Base-by-base conservation (phyloP, 1,139 yeast genomes). In the Entelexis paramagnoliae region DNA sequence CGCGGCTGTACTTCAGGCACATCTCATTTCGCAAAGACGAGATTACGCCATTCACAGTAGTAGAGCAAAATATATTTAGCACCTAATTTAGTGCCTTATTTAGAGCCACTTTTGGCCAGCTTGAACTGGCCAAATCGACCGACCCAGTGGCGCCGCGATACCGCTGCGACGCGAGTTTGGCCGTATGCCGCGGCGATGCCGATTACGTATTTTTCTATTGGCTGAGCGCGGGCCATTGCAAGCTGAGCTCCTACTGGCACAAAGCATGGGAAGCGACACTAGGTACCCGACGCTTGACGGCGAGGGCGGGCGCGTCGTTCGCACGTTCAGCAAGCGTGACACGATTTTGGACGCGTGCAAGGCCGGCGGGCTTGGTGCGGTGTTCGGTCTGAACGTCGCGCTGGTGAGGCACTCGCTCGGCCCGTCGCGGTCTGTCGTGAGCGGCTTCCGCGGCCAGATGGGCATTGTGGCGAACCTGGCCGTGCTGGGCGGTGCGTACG, bases 261-360 rank as follows among this genome's bases (percentile, higher is more conserved):
- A 20, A 32, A 30, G 35, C 26, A 52, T 50, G 55, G 53, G 54
- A 42, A 46, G 45, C 49, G 45, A 44, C 32, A 53, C 55, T 5
- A 56, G 43, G 44, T 59, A 58, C 39, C 62, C 62, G 35, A 47
- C 60, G 35, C 56, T 59, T 20, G 56, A 53, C 38, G 55, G 56
- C 41, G 58, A 54, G 20, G 59, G 59, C 35, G 59, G 55, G 49
- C 60, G 62, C 45, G 59, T 51, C 39, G 52, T 59, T 13, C 47
- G 54, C 28, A 43, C 52, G 26, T 75, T 64, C 61, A 57, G 60
- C 43, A 76, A 78, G 35, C 67, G 71, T 44, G 73, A 76, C 62
- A 74, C 81, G 3, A 61, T 75, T 46, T 65, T 63, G 32, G 68
- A 66, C 49, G 67, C 78, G 8, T 63, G 70, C 46, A 68, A 70